These are phyloP conservation scores for Xylaria acuta DNA, from an alignment of 495 filamentous ascomycete genomes.

Conservation along the genomic window DNA sequence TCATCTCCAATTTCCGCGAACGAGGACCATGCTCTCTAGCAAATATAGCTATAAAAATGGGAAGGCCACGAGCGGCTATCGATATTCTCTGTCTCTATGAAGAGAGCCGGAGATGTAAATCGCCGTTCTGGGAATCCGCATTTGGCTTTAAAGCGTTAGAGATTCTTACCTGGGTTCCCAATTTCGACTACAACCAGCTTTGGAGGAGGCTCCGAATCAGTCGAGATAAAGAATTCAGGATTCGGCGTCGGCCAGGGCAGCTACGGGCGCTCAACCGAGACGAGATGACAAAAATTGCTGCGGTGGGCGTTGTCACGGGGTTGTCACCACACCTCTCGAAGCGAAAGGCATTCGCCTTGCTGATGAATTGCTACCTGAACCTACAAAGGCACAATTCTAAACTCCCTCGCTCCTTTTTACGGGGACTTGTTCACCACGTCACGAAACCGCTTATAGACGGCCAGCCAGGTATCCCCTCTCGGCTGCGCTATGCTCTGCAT, in stretches of 20 bases:
- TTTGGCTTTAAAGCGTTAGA: slow-evolving; percentile 29
- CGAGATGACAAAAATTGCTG: neutral
- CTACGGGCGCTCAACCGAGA: neutral
- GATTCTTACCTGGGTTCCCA: slow-evolving; percentile 21
- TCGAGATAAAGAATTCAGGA: neutral
- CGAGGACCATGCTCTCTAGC: slow-evolving; percentile 18
- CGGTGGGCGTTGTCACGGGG: slow-evolving; percentile 30
- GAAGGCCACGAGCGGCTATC: slow-evolving; percentile 31
- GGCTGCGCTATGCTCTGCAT: slow-evolving; percentile 47
- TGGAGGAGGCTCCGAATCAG: slow-evolving; percentile 20
- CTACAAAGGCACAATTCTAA: slow-evolving; percentile 34
- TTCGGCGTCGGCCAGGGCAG: neutral
- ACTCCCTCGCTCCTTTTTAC: slow-evolving; percentile 36
- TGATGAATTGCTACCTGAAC: slow-evolving; percentile 45
- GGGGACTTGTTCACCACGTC: slow-evolving; percentile 45
- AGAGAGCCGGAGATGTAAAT: slow-evolving; percentile 20
- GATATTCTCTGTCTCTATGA: slow-evolving; percentile 33
- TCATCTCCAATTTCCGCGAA: slow-evolving; percentile 14
- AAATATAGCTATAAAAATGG: slow-evolving; percentile 29
- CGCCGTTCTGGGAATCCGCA: slow-evolving; percentile 25
- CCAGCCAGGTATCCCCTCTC: slow-evolving; percentile 42
- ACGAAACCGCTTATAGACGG: slow-evolving; percentile 47
- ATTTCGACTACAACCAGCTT: slow-evolving; percentile 22
- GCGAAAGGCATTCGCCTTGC: slow-evolving; percentile 47
- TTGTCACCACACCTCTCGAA: slow-evolving; percentile 40